Evolutionary conservation across 176 grass and related monocot species (phyloP), one percentile per base, ranked within the genome.

Genomic region (Elaeis guineensis): DNA sequence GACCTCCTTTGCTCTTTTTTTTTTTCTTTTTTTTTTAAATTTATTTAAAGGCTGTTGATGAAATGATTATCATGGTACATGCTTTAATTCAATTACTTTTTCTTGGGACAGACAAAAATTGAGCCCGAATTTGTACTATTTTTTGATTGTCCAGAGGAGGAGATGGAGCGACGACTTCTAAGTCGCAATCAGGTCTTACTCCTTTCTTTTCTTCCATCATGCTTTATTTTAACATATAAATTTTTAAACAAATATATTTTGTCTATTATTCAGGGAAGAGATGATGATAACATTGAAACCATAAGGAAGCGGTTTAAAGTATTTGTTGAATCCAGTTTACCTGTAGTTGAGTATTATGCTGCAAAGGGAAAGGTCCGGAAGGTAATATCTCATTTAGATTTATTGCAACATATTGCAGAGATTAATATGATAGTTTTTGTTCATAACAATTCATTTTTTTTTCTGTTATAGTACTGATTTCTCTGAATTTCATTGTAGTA

Each of bases 261-360:
- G 8, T 54, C 4, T 24, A 12, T 53, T 15, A 30, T 54, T 17
- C 14, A 62, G 50, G 58, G 64, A 51, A 63, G 50, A 72, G 70
- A 44, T 17, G 59, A 73, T 55, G 59, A 73, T 55, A 55, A 73
- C 58, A 73, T 63, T 44, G 59, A 73, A 20, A 73, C 70, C 58
- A 73, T 73, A 63, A 53, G 19, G 2, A 73, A 73, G 15, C 50
- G 59, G 17, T 54, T 55, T 24, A 73, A 8, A 63, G 50, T 63
- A 44, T 73, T 62, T 44, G 15, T 63, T 23, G 70, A 73, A 54
- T 48, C 59, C 25, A 72, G 49, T 35, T 35, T 72, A 39, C 70
- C 70, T 53, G 59, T 72, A 55, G 15, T 72, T 53, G 48, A 62
- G 48, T 17, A 72, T 62, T 72, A 72, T 51, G 51, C 20, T 6